Evolutionary conservation across 2,329 filamentous ascomycete genomes (phyloP), one percentile per base, ranked within the genome.

Genomic region (Pyricularia pennisetigena): DNA sequence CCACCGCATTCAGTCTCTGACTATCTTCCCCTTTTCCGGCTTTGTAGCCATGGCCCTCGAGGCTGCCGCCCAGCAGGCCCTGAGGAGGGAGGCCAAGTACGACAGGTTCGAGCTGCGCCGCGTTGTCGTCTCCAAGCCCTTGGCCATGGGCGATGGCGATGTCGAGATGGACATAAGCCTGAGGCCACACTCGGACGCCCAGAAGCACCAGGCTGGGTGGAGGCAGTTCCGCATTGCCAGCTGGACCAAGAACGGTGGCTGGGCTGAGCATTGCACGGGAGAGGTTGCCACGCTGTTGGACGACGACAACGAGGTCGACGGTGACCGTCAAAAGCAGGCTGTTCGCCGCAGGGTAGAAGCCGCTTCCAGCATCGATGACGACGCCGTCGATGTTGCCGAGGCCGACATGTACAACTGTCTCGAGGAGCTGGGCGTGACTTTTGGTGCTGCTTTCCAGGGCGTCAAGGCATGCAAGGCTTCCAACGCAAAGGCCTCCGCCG

Each of bases 211-310:
- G 0, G 81, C 82, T 30, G 73, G 76, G 2, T 86, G 84, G 84
- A 80, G 85, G 64, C 83, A 85, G 72, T 88, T 88, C 75, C 76
- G 79, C 2, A 83, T 88, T 32, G 84, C 80, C 63, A 86, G 85
- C 0, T 86, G 81, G 80, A 80, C 80, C 0, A 78, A 79, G 20
- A 79, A 75, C 12, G 79, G 83, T 61, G 82, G 83, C 12, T 88
- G 86, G 86, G 81, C 82, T 0, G 83, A 88, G 72, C 83, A 89
- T 72, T 88, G 85, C 73, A 79, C 81, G 64, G 84, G 84, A n/a
- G 76, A 85, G 3, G 78, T 87, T 9, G 75, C 79, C 5, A 78
- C 82, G 3, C 74, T 76, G 64, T 70, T 73, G 6, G 71, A 72
- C 9, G 76, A 80, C 10, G 70, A 74, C 1, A 81, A 82, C 69